Evolutionary conservation across 495 filamentous ascomycete genomes (phyloP), one percentile per base, ranked within the genome.

Genomic region (Aspergillus leporis): DNA sequence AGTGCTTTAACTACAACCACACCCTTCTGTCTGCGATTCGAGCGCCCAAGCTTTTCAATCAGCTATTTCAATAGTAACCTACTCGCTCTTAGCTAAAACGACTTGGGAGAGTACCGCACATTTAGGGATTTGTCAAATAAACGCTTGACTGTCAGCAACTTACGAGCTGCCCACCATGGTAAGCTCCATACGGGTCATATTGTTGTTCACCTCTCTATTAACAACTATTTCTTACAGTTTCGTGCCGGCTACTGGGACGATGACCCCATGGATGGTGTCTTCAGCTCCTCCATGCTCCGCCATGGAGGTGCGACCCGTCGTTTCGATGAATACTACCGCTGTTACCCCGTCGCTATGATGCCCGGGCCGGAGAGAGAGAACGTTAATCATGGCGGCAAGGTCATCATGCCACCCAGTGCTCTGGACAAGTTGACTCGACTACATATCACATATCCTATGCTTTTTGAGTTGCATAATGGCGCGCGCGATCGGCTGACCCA

Each of bases 361-460:
- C 90, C 93, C n/a, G 92, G 94, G 7, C 85, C 91, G 22, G 94
- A 97, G 62, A 83, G 93, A 68, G 90, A 91, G 54, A 87, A 90
- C 53, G 87, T 95, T 55, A 98, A 97, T 78, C 92, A 93, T 70
- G 94, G 94, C 58, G 94, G 93, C 74, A 98, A 98, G 77, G 92
- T 98, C 64, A 89, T 98, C 66, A 86, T 98, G 69, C 95, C 94
- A 16, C 90, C 95, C 2, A 96, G 91, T 34, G 93, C 94, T 12
- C 82, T 98, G 19, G 93, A 98, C 76, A 98, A 96, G 72, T 87
- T 98, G 60, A 95, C 93, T 1, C 80, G 90, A 62, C 79, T 98
- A n/a, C 94, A 98, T 73, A 95, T 98, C 60, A 92, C 94, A 61
- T 98, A 97, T 77, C 94, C 94, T 0, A 95, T 98, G 83, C 83